These are phyloP conservation scores for Petunia hybrid DNA, from an alignment of 305 asterid species.

Conservation along the genomic window DNA sequence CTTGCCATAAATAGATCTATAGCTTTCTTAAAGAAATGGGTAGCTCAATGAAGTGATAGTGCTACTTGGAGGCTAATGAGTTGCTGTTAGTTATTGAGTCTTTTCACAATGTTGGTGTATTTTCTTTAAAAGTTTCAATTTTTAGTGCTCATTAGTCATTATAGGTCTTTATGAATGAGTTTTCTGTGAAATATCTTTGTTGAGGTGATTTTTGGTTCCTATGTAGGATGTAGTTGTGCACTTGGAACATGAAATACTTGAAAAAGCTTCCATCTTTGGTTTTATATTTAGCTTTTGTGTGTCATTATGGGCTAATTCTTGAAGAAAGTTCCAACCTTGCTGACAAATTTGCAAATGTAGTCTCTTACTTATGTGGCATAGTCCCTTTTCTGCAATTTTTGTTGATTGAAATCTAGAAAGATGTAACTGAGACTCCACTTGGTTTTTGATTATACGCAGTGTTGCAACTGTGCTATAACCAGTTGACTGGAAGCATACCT, in stretches of 20 bases:
- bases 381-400: neutral
- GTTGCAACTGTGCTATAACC: constrained; percentile 88
- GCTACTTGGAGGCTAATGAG: neutral
- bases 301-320: neutral
- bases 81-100: neutral
- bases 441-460: constrained; percentile 53
- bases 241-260: neutral
- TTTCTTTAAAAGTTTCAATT: neutral
- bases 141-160: constrained; percentile 20
- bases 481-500: constrained; percentile 76
- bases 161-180: neutral
- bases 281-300: constrained; percentile 16
- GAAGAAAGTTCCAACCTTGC: neutral
- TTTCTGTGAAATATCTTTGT: constrained; percentile 7
- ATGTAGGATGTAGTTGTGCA: neutral
- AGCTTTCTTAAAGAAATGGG: neutral
- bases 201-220: constrained; percentile 9
- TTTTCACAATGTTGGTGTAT: neutral
- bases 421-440: neutral
- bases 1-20: constrained; percentile 24
- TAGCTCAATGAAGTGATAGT: constrained; percentile 13
- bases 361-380: neutral
- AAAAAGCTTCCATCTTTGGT: constrained; percentile 25
- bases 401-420: neutral
- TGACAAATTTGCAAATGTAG: neutral